Percentiles rank a stretch among this genome's conserved stretches.
These are phyloP conservation scores for Trypanosoma platydactyli DNA, from an alignment of 208 protist genomes.

Conservation along the genomic window DNA sequence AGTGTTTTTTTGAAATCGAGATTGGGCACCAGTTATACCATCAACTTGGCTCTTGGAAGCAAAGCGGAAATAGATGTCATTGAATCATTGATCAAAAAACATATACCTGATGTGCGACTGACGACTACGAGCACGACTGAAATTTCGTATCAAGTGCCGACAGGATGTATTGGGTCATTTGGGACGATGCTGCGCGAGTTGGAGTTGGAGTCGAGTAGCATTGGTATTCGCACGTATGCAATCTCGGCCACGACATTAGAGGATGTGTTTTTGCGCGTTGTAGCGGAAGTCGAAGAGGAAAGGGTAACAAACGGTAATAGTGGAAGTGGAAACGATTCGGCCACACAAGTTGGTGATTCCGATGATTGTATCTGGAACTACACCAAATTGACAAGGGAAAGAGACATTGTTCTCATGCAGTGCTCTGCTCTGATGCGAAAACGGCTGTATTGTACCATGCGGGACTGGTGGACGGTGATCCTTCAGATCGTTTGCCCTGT, in stretches of 20 bases:
- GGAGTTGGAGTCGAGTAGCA: conserved; percentile 31
- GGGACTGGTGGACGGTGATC: conserved; percentile 59
- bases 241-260: conserved; percentile 59
- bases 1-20: conserved; percentile 58
- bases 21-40: conserved; percentile 55
- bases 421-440: conserved; percentile 52
- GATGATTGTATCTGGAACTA: conserved; percentile 34
- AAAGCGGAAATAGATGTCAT: conserved; percentile 23
- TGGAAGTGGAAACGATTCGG: background rate
- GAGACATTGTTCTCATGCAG: conserved; percentile 36
- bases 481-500: conserved; percentile 75
- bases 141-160: conserved; percentile 50
- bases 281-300: conserved; percentile 25
- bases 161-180: conserved; percentile 24
- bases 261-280: conserved; percentile 58
- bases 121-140: conserved; percentile 32
- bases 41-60: conserved; percentile 43
- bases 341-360: background rate
- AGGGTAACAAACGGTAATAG: background rate
- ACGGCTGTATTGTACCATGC: conserved; percentile 54
- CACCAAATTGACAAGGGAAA: conserved; percentile 13
- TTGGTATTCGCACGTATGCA: conserved; percentile 50
- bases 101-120: conserved; percentile 27
- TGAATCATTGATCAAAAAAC: conserved; percentile 16
- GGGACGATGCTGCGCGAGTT: conserved; percentile 39